Percentiles rank a stretch among this genome's conserved stretches.
These are phyloP conservation scores for Calonectria honghensis DNA, from an alignment of 2,329 filamentous ascomycete species.

Conservation along the genomic window DNA sequence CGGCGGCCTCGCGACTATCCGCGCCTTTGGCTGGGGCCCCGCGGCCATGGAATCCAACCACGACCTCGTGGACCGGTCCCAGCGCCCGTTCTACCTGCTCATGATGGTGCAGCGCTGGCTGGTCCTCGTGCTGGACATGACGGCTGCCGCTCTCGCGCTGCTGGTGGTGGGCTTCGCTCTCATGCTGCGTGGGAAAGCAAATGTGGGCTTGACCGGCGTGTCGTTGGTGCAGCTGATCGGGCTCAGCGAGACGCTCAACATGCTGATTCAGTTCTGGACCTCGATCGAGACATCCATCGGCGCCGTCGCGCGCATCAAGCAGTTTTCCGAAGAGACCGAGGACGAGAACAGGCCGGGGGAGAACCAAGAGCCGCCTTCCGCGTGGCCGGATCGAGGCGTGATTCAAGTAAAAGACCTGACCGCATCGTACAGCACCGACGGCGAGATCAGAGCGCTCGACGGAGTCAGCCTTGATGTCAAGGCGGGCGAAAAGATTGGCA, in stretches of 20 bases:
- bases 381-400: constrained; percentile 58
- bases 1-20: constrained; percentile 68
- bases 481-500: constrained; percentile 68
- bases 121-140: constrained; percentile 69
- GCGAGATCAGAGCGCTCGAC: constrained; percentile 48
- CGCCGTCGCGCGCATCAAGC: constrained; percentile 60
- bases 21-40: constrained; percentile 71
- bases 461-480: constrained; percentile 50
- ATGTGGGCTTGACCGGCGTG: constrained; percentile 59
- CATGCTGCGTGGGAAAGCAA: constrained; percentile 52
- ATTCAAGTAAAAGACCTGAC: constrained; percentile 54
- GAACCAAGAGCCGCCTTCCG: constrained; percentile 43
- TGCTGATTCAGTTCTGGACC: constrained; percentile 62
- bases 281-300: constrained; percentile 62
- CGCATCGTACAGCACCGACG: constrained; percentile 53
- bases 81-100: constrained; percentile 75
- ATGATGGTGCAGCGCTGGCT: constrained; percentile 76
- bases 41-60: constrained; percentile 66
- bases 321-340: constrained; percentile 55
- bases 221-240: constrained; percentile 58
- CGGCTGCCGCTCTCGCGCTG: constrained; percentile 67
- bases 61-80: constrained; percentile 70
- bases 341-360: constrained; percentile 53
- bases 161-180: constrained; percentile 69
- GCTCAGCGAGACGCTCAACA: constrained; percentile 59